These are phyloP conservation scores for Cutaneotrichosporon cyanovorans DNA, from an alignment of 1,284 basidiomycete genomes.

Conservation along the genomic window DNA sequence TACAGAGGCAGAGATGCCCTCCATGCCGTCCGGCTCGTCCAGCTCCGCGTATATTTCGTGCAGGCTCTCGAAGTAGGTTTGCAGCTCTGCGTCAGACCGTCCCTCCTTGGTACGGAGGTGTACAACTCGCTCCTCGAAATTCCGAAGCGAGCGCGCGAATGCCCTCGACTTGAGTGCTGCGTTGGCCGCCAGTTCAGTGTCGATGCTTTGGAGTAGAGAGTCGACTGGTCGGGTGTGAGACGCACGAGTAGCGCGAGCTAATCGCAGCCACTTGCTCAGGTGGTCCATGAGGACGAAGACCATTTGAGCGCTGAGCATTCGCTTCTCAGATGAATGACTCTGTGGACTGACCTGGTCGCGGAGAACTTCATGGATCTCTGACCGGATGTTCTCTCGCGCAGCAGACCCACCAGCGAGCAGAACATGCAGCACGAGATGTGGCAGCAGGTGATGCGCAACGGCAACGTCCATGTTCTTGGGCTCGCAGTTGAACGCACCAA, in stretches of 20 bases:
- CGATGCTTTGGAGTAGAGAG: constrained; percentile 70
- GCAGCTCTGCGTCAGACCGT: constrained; percentile 51
- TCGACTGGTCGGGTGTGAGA: constrained; percentile 51
- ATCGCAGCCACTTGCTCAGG: constrained; percentile 77
- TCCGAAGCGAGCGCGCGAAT: constrained; percentile 89
- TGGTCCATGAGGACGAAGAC: constrained; percentile 94
- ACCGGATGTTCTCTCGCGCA: constrained; percentile 60
- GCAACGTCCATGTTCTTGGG: constrained; percentile 82
- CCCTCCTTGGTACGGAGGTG: constrained; percentile 50
- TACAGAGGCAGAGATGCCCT: constrained; percentile 86
- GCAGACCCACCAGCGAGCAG: constrained; percentile 66
- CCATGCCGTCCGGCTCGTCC: constrained; percentile 99
- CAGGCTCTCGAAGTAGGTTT: constrained; percentile 78
- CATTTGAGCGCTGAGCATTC: constrained; percentile 80
- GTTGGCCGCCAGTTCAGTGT: constrained; percentile 81
- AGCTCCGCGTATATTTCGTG: constrained; percentile 95
- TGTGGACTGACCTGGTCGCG: constrained; percentile 71
- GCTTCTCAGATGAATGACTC: constrained; percentile 62
- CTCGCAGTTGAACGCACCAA: constrained; percentile 69
- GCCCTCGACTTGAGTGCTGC: constrained; percentile 91
- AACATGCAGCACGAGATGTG: constrained; percentile 82
- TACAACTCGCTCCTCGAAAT: constrained; percentile 74
- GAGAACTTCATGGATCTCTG: constrained; percentile 74
- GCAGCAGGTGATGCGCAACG: constrained; percentile 82
- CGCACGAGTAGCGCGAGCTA: constrained; percentile 50